Evolutionary conservation across 805 yeast genomes (phyloP), one percentile per base, ranked within the genome.

Genomic region (Ogataea paraovalis): DNA sequence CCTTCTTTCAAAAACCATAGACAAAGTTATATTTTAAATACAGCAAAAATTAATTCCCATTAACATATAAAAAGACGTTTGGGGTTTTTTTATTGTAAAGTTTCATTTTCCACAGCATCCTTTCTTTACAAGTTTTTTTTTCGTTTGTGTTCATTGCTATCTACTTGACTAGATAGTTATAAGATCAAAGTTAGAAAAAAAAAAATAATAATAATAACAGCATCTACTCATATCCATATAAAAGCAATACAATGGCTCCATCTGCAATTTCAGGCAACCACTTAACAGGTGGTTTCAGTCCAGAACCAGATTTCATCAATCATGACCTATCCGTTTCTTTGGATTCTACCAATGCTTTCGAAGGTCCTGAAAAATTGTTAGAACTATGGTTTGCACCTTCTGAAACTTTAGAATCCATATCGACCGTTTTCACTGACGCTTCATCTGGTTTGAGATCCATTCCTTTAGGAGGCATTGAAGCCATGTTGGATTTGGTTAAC

Each of bases 321-420:
- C 92, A 85, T 65, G 87, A 84, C 51, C 72, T 87, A 43, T 84
- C 96, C 8, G 83, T 82, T 40, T 76, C 79, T 50, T 72, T 91
- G 53, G 97, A 91, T 69, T 90, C 97, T 18, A 76, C 96, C 13
- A 85, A 82, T 61, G 96, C 97, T 2, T 92, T 92, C 64, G 98
- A 92, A 72, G 98, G 99, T 6, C 98, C 99, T 28, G 98, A 92
- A 67, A 94, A 92, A 67, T 73, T 92, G 48, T 73, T 94, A 38
- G 97, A 92, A 65, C 73, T 92, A 49, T 91, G 97, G 97, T 83
- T 90, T 63, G 82, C 83, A 57, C 77, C 83, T 12, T 66, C 73
- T 34, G 71, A 70, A 37, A 49, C 61, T 22, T 55, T 65, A n/a
- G 45, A 54, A 6, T 77, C 78, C 1, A 22, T 14, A 2, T 14